Percentiles rank a stretch among this genome's conserved stretches.
Evolutionary conservation across 176 grass and related monocot genomes (phyloP).

Genomic region (Olyra latifolia): DNA sequence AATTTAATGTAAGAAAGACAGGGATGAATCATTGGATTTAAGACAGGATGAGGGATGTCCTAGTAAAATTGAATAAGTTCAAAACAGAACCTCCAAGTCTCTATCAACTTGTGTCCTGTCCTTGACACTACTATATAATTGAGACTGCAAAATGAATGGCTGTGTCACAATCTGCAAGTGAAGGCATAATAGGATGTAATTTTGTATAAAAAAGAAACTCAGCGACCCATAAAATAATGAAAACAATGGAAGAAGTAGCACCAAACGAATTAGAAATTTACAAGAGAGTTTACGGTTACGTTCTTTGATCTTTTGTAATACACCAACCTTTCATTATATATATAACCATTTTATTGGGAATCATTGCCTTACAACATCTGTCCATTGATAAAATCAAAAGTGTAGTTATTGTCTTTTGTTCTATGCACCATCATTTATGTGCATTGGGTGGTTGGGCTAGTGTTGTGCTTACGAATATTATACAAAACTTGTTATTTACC

Average conservation of each 20-base stretch:
- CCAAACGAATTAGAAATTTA: not conserved
- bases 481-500: not conserved
- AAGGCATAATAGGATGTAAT: slow-evolving; percentile 22
- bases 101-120: slow-evolving; percentile 89
- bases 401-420: not conserved
- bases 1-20: not conserved
- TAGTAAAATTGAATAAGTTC: slow-evolving; percentile 15
- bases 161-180: slow-evolving; percentile 46
- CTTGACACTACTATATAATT: slow-evolving; percentile 84
- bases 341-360: not conserved
- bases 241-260: slow-evolving; percentile 2
- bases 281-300: not conserved
- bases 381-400: not conserved
- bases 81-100: slow-evolving; percentile 81
- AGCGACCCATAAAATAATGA: not conserved
- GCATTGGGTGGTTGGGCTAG: not conserved
- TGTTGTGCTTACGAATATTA: not conserved
- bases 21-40: not conserved
- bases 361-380: not conserved
- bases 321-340: too few relatives aligned
- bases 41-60: not conserved
- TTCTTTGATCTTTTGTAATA: not conserved
- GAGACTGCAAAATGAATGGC: slow-evolving; percentile 77
- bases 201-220: not conserved
- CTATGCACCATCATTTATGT: not conserved